phyloP scores from a whole-genome alignment of 129 eudicot genomes.

The Flaveria brownii region DNA sequence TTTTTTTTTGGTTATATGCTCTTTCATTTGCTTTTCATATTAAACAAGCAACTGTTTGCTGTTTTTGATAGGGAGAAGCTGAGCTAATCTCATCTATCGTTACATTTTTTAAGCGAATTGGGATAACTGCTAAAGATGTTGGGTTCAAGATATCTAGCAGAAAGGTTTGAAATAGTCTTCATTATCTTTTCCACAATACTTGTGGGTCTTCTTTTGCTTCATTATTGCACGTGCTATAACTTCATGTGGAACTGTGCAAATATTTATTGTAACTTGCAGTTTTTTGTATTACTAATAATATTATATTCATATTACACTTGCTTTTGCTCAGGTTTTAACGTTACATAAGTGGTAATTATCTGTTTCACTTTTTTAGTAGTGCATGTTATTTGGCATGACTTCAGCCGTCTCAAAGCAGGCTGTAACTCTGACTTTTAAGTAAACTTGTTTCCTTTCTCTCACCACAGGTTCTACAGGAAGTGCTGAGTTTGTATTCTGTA shows the following conservation, averaged over 20 bases:
- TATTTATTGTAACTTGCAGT: background rate
- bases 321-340: background rate
- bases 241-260: conserved; percentile 12
- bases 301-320: conserved; percentile 1
- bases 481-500: conserved; percentile 62
- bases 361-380: background rate
- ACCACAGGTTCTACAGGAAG: conserved; percentile 88
- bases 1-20: background rate
- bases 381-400: conserved; percentile 13
- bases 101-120: conserved; percentile 90
- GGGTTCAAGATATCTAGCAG: conserved; percentile 95
- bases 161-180: conserved; percentile 55
- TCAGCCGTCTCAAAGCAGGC: conserved; percentile 4
- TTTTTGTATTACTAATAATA: background rate
- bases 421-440: background rate
- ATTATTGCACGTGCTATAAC: conserved; percentile 9
- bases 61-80: conserved; percentile 76
- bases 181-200: background rate
- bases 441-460: conserved; percentile 16
- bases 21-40: background rate
- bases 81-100: conserved; percentile 94
- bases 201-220: conserved; percentile 10
- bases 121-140: conserved; percentile 91
- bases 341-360: background rate
- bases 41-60: conserved; percentile 20